A percentile compares a stretch with the other conserved stretches of the same genome.
phyloP scores from a whole-genome alignment of 306 rosid species.

The Betula pendula region DNA sequence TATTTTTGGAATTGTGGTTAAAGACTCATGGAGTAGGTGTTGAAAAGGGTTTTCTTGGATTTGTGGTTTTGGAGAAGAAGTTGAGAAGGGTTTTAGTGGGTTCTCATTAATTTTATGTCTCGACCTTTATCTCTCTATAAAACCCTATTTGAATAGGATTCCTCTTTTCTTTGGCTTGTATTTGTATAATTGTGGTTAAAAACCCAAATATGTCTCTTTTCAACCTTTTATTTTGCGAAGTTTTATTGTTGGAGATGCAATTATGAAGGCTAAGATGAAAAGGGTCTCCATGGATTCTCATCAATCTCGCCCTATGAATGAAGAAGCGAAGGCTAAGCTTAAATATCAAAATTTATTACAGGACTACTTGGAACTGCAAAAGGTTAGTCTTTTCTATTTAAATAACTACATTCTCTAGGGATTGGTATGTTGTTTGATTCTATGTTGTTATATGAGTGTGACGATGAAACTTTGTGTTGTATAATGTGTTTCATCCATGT shows the following conservation, averaged over 20 bases:
- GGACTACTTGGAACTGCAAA: constrained; percentile 49
- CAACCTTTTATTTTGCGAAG: constrained; percentile 10
- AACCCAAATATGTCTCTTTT: neutral
- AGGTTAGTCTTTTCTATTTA: constrained; percentile 36
- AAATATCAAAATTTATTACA: constrained; percentile 31
- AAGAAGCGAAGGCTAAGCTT: constrained; percentile 15
- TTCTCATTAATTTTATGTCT: neutral
- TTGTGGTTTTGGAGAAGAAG: neutral
- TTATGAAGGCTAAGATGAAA: constrained; percentile 34
- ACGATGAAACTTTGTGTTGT: neutral
- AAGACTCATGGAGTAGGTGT: neutral
- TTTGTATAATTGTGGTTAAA: neutral
- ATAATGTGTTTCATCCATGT: neutral
- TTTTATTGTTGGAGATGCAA: constrained; percentile 5
- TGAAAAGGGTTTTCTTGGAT: neutral
- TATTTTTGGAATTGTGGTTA: neutral
- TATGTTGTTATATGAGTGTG: neutral
- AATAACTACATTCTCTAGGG: neutral
- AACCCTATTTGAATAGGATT: neutral
- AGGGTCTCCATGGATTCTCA: constrained; percentile 29
- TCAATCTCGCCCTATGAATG: constrained; percentile 11
- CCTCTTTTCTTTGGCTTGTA: neutral
- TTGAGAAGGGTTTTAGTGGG: constrained; percentile 8
- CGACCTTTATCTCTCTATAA: neutral
- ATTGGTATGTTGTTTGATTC: neutral